A percentile compares a stretch with the other conserved stretches of the same genome.
Evolutionary conservation across 345 rosid species (phyloP).

Genomic region (Combretum micranthum): DNA sequence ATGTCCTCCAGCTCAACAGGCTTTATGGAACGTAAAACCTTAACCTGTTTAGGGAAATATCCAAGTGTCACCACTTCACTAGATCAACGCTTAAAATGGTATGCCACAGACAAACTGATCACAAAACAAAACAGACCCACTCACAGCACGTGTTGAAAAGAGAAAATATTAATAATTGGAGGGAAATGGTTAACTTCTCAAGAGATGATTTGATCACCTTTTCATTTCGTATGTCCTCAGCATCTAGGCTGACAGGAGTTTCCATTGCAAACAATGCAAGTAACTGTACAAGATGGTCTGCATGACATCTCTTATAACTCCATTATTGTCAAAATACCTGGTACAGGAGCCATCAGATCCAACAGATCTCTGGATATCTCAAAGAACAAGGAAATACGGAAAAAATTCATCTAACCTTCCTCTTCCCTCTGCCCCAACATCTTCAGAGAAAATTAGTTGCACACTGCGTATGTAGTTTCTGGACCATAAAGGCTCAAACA

Average conservation of each 20-base stretch:
- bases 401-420: slow-evolving; percentile 30
- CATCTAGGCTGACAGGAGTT: slow-evolving; percentile 50
- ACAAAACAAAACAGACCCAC: no score
- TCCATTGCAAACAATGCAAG: slow-evolving; percentile 52
- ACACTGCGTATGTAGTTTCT: slow-evolving; percentile 47
- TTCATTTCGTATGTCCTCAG: slow-evolving; percentile 46
- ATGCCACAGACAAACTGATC: no score
- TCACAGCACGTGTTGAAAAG: no score
- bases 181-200: no score
- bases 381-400: neutral
- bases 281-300: slow-evolving; percentile 48
- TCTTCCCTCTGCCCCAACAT: slow-evolving; percentile 37
- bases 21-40: slow-evolving; percentile 42
- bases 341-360: neutral
- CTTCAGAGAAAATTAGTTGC: slow-evolving; percentile 44
- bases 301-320: slow-evolving; percentile 45
- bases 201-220: slow-evolving; percentile 18
- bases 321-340: slow-evolving; percentile 41
- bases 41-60: slow-evolving; percentile 25
- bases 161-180: no score
- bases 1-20: slow-evolving; percentile 34
- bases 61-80: neutral
- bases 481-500: slow-evolving; percentile 50
- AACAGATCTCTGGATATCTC: neutral
- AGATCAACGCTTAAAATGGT: neutral